These are phyloP conservation scores for Psidium friedrichsthalianum DNA, from an alignment of 345 rosid species.

Conservation along the genomic window DNA sequence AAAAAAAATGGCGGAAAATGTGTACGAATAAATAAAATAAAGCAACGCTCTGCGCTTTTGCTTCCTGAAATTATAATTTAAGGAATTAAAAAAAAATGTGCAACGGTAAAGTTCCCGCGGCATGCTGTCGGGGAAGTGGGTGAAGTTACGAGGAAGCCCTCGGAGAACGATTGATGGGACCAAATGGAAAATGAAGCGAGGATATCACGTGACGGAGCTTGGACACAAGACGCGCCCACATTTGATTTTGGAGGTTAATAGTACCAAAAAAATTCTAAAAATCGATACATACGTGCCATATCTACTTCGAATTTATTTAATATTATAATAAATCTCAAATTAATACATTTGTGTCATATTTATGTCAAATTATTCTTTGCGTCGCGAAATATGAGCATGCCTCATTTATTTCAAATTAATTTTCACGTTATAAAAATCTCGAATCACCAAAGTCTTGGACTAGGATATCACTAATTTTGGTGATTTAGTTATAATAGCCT, in stretches of 20 bases:
- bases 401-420: background rate
- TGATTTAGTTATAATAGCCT: background rate
- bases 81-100: background rate
- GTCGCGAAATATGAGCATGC: background rate
- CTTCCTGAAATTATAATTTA: background rate
- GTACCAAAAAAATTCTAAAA: background rate
- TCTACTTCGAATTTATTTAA: background rate
- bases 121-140: background rate
- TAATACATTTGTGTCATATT: accelerated
- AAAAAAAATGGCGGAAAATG: background rate
- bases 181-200: background rate
- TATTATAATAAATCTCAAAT: background rate
- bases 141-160: background rate
- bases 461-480: background rate
- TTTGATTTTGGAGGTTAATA: background rate
- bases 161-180: background rate
- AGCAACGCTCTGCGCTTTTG: background rate
- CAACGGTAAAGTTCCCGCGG: background rate
- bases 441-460: background rate
- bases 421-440: background rate
- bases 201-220: background rate
- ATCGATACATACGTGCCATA: accelerated
- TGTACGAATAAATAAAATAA: background rate
- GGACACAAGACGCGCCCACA: background rate
- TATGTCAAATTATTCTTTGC: background rate